Base-by-base conservation (phyloP, 2,329 filamentous ascomycete genomes). In the Huntiella bhutanensis region DNA sequence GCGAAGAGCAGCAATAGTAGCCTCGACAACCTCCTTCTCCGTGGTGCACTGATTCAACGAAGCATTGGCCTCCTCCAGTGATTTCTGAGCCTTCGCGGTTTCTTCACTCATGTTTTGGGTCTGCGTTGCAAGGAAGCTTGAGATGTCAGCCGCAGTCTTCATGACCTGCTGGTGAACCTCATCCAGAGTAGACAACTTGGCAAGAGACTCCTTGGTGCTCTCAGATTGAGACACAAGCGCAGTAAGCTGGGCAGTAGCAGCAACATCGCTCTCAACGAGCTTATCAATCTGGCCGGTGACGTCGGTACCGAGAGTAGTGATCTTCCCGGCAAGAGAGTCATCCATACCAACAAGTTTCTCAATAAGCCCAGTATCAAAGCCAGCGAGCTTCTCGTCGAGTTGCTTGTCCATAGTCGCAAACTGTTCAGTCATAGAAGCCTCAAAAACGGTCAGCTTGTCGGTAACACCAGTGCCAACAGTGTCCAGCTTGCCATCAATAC, bases 141-240 rank as follows among this genome's bases (percentile, higher is more conserved):
- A 80, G 46, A 98, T 79, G 57, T 92, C 85, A 15, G 77, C 75
- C 1, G 88, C 86, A 1, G 85, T 93, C 49, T 77, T 71, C 58
- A 84, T 75, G 48, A 98, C 85, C 54, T 93, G 82, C 52, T 82
- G 72, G 56, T 95, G 85, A 17, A 49, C 45, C 33, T 49, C 43
- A 53, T 95, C 85, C 4, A 98, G 71, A 17, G 83, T 82, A 51
- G 82, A 80, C 40, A 95, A 72, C 54, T 87, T 83, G 4, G 71
- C 68, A 33, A 84, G 73, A 1, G 82, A 76, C 56, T 84, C 78
- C 44, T 73, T 73, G 0, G 82, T 73, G 15, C 73, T 70, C 19
- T 75, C 46, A 12, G 41, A 44, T 12, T 82, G 75, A 43, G 72
- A 73, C 36, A 85, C 66, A 3, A 81, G 47, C 34, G 41, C 41